Evolutionary conservation across 768 basidiomycete genomes (phyloP).

Genomic region (Heimioporus sp.): DNA sequence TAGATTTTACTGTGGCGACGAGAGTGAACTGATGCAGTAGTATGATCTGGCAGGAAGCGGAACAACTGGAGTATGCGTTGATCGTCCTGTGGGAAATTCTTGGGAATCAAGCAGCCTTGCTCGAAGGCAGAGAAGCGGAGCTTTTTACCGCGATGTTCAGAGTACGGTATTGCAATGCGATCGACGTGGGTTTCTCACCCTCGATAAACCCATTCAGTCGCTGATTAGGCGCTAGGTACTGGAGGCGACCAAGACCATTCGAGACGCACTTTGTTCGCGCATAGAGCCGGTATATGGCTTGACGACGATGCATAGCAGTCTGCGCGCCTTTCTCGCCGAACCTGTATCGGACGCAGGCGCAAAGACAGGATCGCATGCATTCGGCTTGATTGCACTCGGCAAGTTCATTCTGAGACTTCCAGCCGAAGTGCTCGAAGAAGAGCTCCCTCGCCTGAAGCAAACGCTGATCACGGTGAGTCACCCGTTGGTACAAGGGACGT

Average conservation of each 20-base stretch:
- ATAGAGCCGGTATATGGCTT: constrained; percentile 84
- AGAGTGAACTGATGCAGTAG: neutral
- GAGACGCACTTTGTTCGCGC: constrained; percentile 67
- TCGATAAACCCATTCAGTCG: neutral
- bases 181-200: constrained; percentile 51
- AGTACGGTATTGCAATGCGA: constrained; percentile 69
- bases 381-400: constrained; percentile 79
- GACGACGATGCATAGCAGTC: constrained; percentile 74
- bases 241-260: constrained; percentile 79
- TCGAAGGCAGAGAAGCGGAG: constrained; percentile 80
- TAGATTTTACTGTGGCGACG: neutral
- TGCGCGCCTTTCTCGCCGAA: constrained; percentile 62
- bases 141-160: constrained; percentile 69
- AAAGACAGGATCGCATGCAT: constrained; percentile 70
- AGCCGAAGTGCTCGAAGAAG: constrained; percentile 82
- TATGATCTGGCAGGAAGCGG: constrained; percentile 45
- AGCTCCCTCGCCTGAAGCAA: constrained; percentile 69
- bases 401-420: constrained; percentile 82
- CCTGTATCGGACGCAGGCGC: constrained; percentile 49
- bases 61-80: constrained; percentile 73
- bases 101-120: constrained; percentile 64
- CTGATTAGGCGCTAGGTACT: constrained; percentile 51
- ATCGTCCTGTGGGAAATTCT: constrained; percentile 84
- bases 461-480: constrained; percentile 66
- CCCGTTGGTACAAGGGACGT: neutral